Percentiles rank a stretch among this genome's conserved stretches.
Evolutionary conservation across 495 filamentous ascomycete species (phyloP).

Genomic region (Immersiella caudata): DNA sequence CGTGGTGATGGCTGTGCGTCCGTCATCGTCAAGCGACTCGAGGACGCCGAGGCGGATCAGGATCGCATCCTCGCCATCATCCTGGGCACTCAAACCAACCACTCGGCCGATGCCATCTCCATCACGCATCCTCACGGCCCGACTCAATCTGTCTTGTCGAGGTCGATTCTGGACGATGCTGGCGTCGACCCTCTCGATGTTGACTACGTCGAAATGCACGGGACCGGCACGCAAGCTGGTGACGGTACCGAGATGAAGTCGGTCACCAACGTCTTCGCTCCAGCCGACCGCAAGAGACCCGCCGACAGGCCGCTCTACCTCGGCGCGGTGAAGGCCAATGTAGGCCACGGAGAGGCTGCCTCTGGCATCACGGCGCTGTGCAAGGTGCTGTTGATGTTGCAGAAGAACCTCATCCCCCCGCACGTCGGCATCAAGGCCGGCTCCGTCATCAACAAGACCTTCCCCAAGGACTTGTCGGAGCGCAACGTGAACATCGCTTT

Average conservation of each 20-base stretch:
- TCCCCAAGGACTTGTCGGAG: conserved; percentile 72
- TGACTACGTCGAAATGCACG: conserved; percentile 86
- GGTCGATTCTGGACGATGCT: conserved; percentile 67
- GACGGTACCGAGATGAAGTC: conserved; percentile 80
- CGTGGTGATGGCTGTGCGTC: conserved; percentile 72
- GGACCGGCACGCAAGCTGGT: conserved; percentile 84
- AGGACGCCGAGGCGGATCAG: conserved; percentile 74
- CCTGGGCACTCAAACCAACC: conserved; percentile 68
- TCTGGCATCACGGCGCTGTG: conserved; percentile 81
- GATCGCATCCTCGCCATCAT: conserved; percentile 74
- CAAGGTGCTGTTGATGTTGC: conserved; percentile 87
- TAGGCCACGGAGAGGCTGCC: conserved; percentile 88
- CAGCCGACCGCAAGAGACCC: conserved; percentile 63
- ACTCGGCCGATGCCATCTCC: conserved; percentile 75
- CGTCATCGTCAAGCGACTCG: conserved; percentile 72
- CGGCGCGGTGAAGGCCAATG: conserved; percentile 84
- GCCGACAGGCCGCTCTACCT: conserved; percentile 74
- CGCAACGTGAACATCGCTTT: conserved; percentile 71
- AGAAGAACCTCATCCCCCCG: conserved; percentile 79
- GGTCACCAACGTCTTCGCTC: conserved; percentile 80
- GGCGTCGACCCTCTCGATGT: conserved; percentile 73
- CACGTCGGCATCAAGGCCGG: conserved; percentile 84
- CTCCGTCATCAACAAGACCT: conserved; percentile 71
- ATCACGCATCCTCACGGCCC: conserved; percentile 80
- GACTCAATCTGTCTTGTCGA: conserved; percentile 72